Percentiles rank a stretch among this genome's conserved stretches.
phyloP scores from a whole-genome alignment of 352 stramenopile species.

The Phytophthora boehmeriae region DNA sequence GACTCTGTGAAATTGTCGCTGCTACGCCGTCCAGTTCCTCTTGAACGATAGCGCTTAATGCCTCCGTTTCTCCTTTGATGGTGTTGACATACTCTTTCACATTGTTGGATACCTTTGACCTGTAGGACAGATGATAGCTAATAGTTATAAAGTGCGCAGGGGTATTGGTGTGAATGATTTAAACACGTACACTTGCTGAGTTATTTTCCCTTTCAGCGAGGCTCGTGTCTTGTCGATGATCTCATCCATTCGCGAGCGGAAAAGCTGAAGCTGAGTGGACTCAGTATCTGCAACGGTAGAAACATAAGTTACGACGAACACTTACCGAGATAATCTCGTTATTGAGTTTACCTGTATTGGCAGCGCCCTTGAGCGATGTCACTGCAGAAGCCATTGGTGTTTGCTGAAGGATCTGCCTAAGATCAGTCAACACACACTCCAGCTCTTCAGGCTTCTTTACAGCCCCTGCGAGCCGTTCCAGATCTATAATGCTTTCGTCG shows the following conservation, averaged over 20 bases:
- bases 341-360: conserved; percentile 16
- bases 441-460: conserved; percentile 70
- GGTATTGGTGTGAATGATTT: neutral
- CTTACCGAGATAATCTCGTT: neutral
- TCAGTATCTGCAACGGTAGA: conserved; percentile 8
- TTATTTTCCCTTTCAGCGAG: conserved; percentile 51
- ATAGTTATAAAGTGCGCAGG: neutral
- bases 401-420: conserved; percentile 53
- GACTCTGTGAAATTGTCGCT: conserved; percentile 30
- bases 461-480: conserved; percentile 50
- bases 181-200: conserved; percentile 60
- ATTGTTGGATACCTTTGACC: conserved; percentile 63
- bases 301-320: neutral
- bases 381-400: conserved; percentile 16
- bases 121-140: conserved; percentile 12
- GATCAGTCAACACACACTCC: conserved; percentile 54
- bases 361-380: conserved; percentile 13
- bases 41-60: conserved; percentile 47
- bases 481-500: conserved; percentile 48
- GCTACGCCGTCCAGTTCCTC: conserved; percentile 50
- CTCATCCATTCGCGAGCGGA: conserved; percentile 54
- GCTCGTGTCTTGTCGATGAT: conserved; percentile 53
- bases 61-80: conserved; percentile 63
- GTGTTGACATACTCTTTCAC: conserved; percentile 61
- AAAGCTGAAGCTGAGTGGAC: conserved; percentile 38